Conservation (phyloP, 768 basidiomycete species). For the Termitomyces sp. region DNA sequence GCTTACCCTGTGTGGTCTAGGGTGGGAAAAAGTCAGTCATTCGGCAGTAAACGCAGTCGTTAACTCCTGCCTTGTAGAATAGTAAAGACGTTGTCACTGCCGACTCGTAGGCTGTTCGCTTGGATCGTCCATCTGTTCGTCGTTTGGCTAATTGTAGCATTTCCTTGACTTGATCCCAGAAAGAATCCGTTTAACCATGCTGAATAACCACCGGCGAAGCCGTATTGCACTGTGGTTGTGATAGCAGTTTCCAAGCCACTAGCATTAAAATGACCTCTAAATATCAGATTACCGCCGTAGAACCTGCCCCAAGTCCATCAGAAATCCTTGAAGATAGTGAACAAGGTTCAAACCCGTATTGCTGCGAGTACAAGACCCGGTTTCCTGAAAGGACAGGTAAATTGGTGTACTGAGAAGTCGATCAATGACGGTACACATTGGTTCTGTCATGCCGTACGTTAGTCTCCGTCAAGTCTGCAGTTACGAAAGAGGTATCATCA, state of each 20-base stretch:
- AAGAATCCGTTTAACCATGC: slow-evolving; percentile 45
- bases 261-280: slow-evolving; percentile 48
- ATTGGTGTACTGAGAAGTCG: slow-evolving; percentile 37
- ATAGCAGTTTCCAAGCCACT: slow-evolving; percentile 42
- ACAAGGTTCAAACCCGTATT: slow-evolving; percentile 35
- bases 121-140: slow-evolving; percentile 38
- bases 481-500: slow-evolving; percentile 42
- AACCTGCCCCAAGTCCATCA: slow-evolving; percentile 25
- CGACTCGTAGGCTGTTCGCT: slow-evolving; percentile 23
- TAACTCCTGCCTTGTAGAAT: slow-evolving; percentile 25
- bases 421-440: background rate
- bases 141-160: slow-evolving; percentile 33
- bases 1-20: slow-evolving; percentile 47
- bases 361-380: slow-evolving; percentile 43
- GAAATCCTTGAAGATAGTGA: background rate
- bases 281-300: slow-evolving; percentile 43
- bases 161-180: slow-evolving; percentile 43
- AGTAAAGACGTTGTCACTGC: slow-evolving; percentile 37
- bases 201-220: slow-evolving; percentile 46
- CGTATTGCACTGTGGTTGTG: slow-evolving; percentile 40
- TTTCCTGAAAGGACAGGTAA: slow-evolving; percentile 37
- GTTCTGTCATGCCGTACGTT: slow-evolving; percentile 25
- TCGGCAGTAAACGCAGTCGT: no score
- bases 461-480: slow-evolving; percentile 37
- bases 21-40: background rate